Evolutionary conservation across 202 grass and related monocot genomes (phyloP).

Genomic region (Setaria italica): DNA sequence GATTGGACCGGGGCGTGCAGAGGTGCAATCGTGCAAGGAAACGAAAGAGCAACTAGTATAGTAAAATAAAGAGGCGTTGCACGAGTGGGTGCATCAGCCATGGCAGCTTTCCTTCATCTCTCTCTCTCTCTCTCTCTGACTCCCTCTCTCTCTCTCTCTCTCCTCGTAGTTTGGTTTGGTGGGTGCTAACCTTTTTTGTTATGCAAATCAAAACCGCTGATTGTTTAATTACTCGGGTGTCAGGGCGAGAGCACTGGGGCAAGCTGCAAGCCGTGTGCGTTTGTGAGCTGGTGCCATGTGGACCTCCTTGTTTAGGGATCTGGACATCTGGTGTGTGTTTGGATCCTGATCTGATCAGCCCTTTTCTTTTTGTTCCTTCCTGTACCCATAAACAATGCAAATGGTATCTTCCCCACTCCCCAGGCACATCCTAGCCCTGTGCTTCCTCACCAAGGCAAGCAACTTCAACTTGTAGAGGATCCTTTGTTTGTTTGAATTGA

Average conservation of each 20-base stretch:
- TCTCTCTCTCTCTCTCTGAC: background rate
- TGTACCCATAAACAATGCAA: conserved; percentile 17
- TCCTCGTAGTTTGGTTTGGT: background rate
- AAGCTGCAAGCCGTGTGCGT: background rate
- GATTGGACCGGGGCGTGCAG: conserved; percentile 5
- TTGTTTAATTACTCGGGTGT: conserved; percentile 42
- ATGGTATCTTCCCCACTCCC: background rate
- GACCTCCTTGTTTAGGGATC: conserved; percentile 41
- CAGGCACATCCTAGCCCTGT: background rate
- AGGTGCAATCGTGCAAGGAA: background rate
- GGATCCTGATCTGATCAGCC: conserved; percentile 10
- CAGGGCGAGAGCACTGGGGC: background rate
- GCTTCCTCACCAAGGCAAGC: conserved; percentile 30
- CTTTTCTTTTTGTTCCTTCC: background rate
- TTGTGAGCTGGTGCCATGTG: conserved; percentile 58
- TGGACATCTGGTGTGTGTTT: background rate
- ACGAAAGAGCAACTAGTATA: background rate
- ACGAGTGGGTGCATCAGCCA: conserved; percentile 73
- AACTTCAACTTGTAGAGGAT: background rate
- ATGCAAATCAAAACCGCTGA: background rate
- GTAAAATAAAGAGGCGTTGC: conserved; percentile 60
- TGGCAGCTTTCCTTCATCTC: conserved; percentile 40
- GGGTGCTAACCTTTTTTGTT: conserved; percentile 10
- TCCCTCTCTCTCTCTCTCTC: background rate
- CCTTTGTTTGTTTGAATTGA: too few relatives aligned